Base-by-base conservation (phyloP, 306 rosid species). In the Glycine latifolia region DNA sequence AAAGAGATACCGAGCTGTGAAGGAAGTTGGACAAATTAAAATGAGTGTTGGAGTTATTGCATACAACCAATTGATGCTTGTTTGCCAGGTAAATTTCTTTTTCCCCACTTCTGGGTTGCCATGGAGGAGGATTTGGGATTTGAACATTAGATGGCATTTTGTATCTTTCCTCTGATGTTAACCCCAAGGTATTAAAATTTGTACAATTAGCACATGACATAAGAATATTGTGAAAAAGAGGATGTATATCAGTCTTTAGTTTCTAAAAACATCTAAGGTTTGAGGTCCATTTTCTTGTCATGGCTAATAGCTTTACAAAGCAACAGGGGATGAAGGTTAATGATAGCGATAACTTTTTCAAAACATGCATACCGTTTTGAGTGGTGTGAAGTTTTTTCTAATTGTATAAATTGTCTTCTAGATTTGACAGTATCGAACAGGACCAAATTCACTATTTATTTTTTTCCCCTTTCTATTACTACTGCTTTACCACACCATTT, bases 31-130 rank as follows among this genome's bases (percentile, higher is more conserved):
- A 77, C 84, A 83, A 69, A 86, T 94, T 95, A 91, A 90, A 78
- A 92, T 95, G 99, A 86, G 89, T 86, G 97, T 90, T 87, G 97
- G 99, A 85, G 78, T 89, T 75, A 88, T 90, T 76, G 91, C 97
- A 33, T 92, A 91, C 87, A 90, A 82, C 59, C 97, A 89, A 86
- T 89, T 91, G 86, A 95, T 93, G 90, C 93, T 92, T 89, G 97
- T 95, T 88, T 95, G 94, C 85, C 97, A 95, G 97, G 98, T 92
- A 84, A 60, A 73, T 60, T 26, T 52, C 5, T 26, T 26, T 26
- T 1, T 1, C 31, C 31, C 31, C 31, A 26, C 79, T 48, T 80
- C 6, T 33, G 9, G 3, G 50, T 46, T 79, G 79, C 17, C 20
- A n/a, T 10, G 71, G 44, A 8, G 80, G 37, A 17, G 43, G 11